phyloP scores from a whole-genome alignment of 305 asterid species.

The Solanum hybrid region DNA sequence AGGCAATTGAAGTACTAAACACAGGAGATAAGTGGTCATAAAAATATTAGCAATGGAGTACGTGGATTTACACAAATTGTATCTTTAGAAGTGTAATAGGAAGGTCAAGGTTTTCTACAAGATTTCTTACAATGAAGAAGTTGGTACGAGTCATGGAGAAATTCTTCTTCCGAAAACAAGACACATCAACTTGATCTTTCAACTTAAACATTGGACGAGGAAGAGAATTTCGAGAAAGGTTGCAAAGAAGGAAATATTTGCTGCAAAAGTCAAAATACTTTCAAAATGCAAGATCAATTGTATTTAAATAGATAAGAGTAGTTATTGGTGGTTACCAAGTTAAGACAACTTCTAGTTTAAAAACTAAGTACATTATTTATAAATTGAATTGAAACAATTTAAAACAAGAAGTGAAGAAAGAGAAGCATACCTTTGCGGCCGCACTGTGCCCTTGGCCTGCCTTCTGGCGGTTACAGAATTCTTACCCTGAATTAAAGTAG shows the following conservation, averaged over 20 bases:
- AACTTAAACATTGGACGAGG: background rate
- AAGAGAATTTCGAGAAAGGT: background rate
- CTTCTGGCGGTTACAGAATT: background rate
- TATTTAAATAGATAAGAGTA: background rate
- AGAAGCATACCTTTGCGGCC: background rate
- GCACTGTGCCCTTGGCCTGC: conserved; percentile 1
- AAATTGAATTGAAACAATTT: background rate
- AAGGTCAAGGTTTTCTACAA: background rate
- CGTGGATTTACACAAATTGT: background rate
- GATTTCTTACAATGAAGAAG: background rate
- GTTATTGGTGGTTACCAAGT: background rate
- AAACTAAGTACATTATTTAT: background rate
- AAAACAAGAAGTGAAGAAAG: background rate
- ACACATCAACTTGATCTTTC: background rate
- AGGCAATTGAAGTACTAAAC: background rate
- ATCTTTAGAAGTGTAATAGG: background rate
- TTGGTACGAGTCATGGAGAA: background rate
- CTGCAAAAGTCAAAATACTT: background rate
- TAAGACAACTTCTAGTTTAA: background rate
- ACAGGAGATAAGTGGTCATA: background rate
- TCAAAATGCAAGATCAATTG: background rate
- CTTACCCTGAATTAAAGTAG: background rate
- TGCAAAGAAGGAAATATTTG: background rate
- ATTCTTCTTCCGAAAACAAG: background rate
- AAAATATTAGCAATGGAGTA: background rate